Evolutionary conservation across 192 early-diverging fungal species (phyloP), one percentile per base, ranked within the genome.

Genomic region (Chytriomyces sp.): DNA sequence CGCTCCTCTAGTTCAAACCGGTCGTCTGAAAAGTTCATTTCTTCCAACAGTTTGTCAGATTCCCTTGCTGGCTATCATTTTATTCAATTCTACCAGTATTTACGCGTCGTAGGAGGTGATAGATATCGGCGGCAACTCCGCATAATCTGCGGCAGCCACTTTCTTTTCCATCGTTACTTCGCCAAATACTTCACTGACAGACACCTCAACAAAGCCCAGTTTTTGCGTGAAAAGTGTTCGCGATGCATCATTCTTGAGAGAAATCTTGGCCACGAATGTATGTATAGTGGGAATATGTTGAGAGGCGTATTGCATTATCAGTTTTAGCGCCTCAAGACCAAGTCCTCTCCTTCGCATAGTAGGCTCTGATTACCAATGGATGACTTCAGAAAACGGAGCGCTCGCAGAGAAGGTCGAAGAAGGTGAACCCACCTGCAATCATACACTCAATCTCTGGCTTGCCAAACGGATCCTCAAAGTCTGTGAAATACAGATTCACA

Each of bases 401-500:
- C 0, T n/a, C n/a, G n/a, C n/a, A 25, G 58, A 34, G 30, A 49
- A 59, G 12, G 6, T 12, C 19, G 6, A 3, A 52, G 1, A 39
- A 63, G 2, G 26, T 19, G 25, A 30, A 75, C 79, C 74, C 85
- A 82, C 84, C 94, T 39, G 96, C 96, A 76, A 98, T 89, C 96
- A 98, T 98, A 26, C 95, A 88, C 60, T 97, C 95, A 55, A 98
- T 89, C 77, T 98, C 96, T 2, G 63, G 63, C 22, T 90, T 92
- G 52, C 60, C 39, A 3, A 81, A 66, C 12, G 80, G 80, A 72
- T 92, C 85, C 57, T 96, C 87, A 59, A 79, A 77, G 78, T 93
- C 91, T 78, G 93, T 95, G 41, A 93, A 90, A 76, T 92, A 98
- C 56, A 98, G 88, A 77, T 98, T 98, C 25, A 95, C 93, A 78